These are phyloP conservation scores for Epichloe amarillans DNA, from an alignment of 2,329 filamentous ascomycete species.

Conservation along the genomic window DNA sequence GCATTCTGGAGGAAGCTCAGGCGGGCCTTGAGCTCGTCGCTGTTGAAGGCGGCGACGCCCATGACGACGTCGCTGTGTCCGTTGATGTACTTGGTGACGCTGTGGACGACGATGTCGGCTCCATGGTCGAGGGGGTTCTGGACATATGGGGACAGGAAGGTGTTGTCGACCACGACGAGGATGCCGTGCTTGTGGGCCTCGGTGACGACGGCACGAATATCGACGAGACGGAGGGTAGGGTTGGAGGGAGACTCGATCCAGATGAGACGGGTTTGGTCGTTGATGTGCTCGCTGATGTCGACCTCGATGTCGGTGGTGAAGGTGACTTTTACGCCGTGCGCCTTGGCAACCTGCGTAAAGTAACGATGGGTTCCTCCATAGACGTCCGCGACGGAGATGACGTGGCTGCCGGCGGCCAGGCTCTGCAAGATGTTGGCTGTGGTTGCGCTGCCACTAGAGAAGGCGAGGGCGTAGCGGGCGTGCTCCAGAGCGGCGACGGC, in stretches of 20 bases:
- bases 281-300: constrained; percentile 75
- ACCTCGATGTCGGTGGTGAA: constrained; percentile 89
- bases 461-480: constrained; percentile 84
- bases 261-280: constrained; percentile 77
- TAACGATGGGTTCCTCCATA: constrained; percentile 97
- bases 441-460: constrained; percentile 85
- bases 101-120: constrained; percentile 93
- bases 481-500: constrained; percentile 88
- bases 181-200: constrained; percentile 80
- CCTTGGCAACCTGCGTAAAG: constrained; percentile 93
- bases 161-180: constrained; percentile 97
- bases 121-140: constrained; percentile 97
- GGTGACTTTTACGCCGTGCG: constrained; percentile 86
- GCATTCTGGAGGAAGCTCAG: constrained; percentile 93
- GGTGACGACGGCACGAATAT: constrained; percentile 74
- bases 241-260: constrained; percentile 96
- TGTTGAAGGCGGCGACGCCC: constrained; percentile 94
- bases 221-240: constrained; percentile 82
- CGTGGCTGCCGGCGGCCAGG: constrained; percentile 78
- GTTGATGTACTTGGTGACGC: constrained; percentile 98
- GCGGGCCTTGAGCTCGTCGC: constrained; percentile 59
- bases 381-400: constrained; percentile 92
- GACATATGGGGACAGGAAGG: constrained; percentile 90
- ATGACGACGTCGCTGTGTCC: constrained; percentile 95
- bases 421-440: constrained; percentile 90